Evolutionary conservation across 164 flowering plant species (phyloP).

Genomic region (Akebia trifoliata): DNA sequence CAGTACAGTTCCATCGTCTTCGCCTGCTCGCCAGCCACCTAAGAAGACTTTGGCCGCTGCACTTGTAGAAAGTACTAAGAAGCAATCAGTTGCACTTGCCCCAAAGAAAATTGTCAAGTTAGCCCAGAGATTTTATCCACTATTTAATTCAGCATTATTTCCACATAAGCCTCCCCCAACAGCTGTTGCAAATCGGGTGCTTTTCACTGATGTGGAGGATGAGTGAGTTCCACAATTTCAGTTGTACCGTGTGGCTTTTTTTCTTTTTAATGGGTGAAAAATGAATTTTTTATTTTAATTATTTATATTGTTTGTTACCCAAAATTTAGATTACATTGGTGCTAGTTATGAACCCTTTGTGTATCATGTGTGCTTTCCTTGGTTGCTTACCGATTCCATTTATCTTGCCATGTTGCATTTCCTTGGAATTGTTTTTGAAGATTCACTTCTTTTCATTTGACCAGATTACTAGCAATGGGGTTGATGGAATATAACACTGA

Average conservation of each 20-base stretch:
- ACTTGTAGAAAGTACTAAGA: conserved; percentile 79
- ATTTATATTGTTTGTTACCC: too few species aligned
- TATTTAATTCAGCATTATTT: conserved; percentile 84
- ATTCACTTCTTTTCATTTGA: conserved; percentile 5
- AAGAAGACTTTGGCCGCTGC: conserved; percentile 84
- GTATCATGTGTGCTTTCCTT: not conserved
- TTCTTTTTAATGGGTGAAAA: too few species aligned
- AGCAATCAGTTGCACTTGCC: conserved; percentile 78
- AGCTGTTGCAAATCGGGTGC: conserved; percentile 66
- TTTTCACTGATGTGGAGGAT: conserved; percentile 94
- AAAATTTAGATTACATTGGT: too few species aligned
- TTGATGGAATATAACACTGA: conserved; percentile 85
- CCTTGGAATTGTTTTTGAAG: not conserved
- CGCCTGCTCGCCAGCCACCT: conserved; percentile 32
- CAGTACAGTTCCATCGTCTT: conserved; percentile 18
- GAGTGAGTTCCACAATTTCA: conserved; percentile 74
- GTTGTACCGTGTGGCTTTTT: too few species aligned
- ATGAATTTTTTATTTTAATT: too few species aligned
- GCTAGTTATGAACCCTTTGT: too few species aligned
- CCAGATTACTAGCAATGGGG: conserved; percentile 86
- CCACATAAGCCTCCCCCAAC: conserved; percentile 91
- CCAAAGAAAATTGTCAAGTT: conserved; percentile 64
- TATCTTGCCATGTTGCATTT: not conserved
- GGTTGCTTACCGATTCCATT: not conserved
- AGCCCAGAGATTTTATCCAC: conserved; percentile 56